Evolutionary conservation across 2,329 filamentous ascomycete species (phyloP), one percentile per base, ranked within the genome.

Genomic region (Hortaea werneckii): DNA sequence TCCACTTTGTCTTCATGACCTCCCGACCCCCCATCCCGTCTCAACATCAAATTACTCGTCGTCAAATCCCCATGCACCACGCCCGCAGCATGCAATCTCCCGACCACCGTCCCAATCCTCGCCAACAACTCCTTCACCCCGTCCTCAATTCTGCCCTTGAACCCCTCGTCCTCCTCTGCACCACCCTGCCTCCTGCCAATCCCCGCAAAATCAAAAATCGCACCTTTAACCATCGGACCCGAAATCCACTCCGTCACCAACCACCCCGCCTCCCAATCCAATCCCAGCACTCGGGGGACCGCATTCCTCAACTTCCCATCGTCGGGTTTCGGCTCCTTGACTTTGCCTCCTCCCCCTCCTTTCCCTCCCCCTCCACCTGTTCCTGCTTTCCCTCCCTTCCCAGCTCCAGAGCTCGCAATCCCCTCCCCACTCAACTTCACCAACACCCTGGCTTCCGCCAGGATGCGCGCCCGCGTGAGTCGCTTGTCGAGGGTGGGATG

Each of bases 41-140:
- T 65, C 54, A 96, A 63, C 83, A 98, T 95, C 70, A 98, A 76
- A 67, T 98, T 98, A 68, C 89, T 95, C 52, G 89, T 98, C 50
- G 92, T 98, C 68, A 98, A 68, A 69, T 98, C 92, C 37, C 92
- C 92, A 69, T 98, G 92, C 48, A 95, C 81, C 46, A 96, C 78
- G 11, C 90, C 90, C n/a, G 80, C 75, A 45, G 75, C 77, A 71
- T 98, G 92, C 72, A 98, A 71, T 47, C 42, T 58, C 20, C 58
- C 63, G 28, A 65, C 60, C 29, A 56, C 58, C 35, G 32, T n/a
- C 7, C 63, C 63, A 38, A 65, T 56, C 62, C 43, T 64, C 44
- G 47, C 50, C 65, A 50, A 65, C 60, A 60, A 57, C 10, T 12
- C 44, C 47, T 45, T 56, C 47, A 62, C 41, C 26, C 40, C 53